These are phyloP conservation scores for Claviceps citrina DNA, from an alignment of 2,329 filamentous ascomycete genomes.

Conservation along the genomic window DNA sequence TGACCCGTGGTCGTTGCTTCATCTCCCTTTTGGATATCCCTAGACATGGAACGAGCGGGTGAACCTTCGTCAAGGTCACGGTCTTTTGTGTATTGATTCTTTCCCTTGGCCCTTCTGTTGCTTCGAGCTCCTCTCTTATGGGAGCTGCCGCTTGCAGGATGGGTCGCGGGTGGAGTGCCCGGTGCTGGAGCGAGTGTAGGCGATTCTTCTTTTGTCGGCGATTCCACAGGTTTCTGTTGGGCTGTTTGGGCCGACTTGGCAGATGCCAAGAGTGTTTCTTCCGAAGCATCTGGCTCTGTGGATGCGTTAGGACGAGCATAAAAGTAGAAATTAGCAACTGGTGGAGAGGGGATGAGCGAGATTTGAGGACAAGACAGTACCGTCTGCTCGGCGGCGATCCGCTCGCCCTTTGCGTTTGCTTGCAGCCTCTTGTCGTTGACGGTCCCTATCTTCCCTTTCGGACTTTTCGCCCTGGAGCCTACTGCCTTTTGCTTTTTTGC, in stretches of 20 bases:
- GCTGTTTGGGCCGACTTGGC: constrained; percentile 9
- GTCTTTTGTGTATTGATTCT: constrained; percentile 73
- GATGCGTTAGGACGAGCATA: not conserved
- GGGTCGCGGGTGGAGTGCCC: constrained; percentile 28
- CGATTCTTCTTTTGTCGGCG: constrained; percentile 17
- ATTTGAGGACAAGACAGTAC: constrained; percentile 27
- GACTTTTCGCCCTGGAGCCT: constrained; percentile 48
- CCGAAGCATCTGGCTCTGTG: constrained; percentile 55
- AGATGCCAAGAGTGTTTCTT: constrained; percentile 44
- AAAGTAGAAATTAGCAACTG: not conserved
- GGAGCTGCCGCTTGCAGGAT: constrained; percentile 29
- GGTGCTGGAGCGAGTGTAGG: constrained; percentile 16
- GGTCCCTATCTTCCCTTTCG: constrained; percentile 60
- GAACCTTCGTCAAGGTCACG: constrained; percentile 46
- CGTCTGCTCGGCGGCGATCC: constrained; percentile 67
- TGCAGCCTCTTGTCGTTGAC: constrained; percentile 56
- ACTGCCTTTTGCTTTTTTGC: constrained; percentile 45
- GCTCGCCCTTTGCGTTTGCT: constrained; percentile 69
- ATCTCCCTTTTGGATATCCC: constrained; percentile 27
- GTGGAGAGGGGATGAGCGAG: not conserved
- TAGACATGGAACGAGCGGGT: constrained; percentile 40
- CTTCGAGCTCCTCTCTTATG: constrained; percentile 46
- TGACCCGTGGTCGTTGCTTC: constrained; percentile 18
- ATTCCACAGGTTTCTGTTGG: constrained; percentile 17
- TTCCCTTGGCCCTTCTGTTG: constrained; percentile 52